Evolutionary conservation across 768 basidiomycete genomes (phyloP).

Genomic region (Lentinula sp.): DNA sequence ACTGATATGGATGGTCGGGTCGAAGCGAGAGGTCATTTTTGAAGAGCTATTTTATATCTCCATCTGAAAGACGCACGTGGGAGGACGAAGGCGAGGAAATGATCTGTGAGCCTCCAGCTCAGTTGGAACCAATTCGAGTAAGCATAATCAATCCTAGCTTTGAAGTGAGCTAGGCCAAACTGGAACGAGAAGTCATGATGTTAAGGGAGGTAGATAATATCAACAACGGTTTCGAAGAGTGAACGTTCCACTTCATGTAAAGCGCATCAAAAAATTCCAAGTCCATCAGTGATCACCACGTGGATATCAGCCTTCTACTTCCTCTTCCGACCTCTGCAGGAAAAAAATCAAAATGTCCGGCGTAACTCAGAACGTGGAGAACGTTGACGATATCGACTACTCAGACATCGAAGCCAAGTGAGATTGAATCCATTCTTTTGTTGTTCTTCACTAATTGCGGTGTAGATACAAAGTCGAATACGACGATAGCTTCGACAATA

Average conservation of each 20-base stretch:
- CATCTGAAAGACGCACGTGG: background rate
- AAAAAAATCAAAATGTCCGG: background rate
- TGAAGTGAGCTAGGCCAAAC: background rate
- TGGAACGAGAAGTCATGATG: background rate
- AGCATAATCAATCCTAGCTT: background rate
- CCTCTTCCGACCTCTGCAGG: background rate
- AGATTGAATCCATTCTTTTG: constrained; percentile 13
- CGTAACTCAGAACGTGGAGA: background rate
- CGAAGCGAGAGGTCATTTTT: background rate
- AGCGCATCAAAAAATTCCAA: too few relatives aligned
- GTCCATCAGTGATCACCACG: background rate
- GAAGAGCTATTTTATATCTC: background rate
- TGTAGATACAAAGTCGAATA: constrained; percentile 78
- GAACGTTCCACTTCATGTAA: background rate
- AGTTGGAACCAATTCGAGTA: background rate
- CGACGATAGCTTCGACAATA: constrained; percentile 85
- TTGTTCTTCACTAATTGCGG: constrained; percentile 6
- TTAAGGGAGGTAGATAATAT: background rate
- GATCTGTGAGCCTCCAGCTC: background rate
- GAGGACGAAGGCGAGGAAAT: background rate
- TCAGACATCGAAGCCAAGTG: constrained; percentile 87
- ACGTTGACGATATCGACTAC: constrained; percentile 73
- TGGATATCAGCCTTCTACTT: background rate
- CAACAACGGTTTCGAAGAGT: background rate
- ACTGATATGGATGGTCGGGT: background rate